Evolutionary conservation across 2,329 filamentous ascomycete species (phyloP), one percentile per base, ranked within the genome.

Genomic region (Coleophoma eucalyptorum): DNA sequence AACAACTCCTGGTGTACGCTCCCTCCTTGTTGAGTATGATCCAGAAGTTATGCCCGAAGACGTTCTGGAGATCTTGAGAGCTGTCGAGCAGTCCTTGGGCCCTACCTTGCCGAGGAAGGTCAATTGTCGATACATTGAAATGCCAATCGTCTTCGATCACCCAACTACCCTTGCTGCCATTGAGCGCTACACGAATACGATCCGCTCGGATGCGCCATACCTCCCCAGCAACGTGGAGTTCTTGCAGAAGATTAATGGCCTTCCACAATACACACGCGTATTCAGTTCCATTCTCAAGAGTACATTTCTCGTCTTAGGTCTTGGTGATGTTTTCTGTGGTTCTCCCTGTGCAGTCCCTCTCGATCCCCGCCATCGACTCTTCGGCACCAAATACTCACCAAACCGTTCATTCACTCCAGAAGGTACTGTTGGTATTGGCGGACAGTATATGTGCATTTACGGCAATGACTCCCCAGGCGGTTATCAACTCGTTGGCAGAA

Each of bases 191-290:
- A 60, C 54, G 48, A 50, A 55, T 1, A 63, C 60, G 19, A 55
- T 57, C 40, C 49, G 62, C 8, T 50, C 54, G 2, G 51, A 60
- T 13, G 62, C 61, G 2, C 53, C 51, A 32, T 64, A 61, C 19
- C 54, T 63, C 10, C 61, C 62, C 2, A 60, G 61, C 50, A 58
- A 59, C 4, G 50, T 64, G 34, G 44, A 55, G 3, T 65, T 49
- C 20, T 19, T 55, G 50, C 62, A 69, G 73, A 80, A 53, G 81
- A 77, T 0, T 72, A 74, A 56, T 81, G 80, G 81, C 68, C 83
- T 4, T 76, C 12, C 19, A 13, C 32, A 19, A 11, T 16, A 20
- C 12, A 79, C 59, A 54, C 59, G 19, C 70, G 74, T 31, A 69
- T 81, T 4, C 57, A 51, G 51, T 53, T 33, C 37, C 51, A 62